A percentile compares a stretch with the other conserved stretches of the same genome.
Evolutionary conservation across 768 basidiomycete genomes (phyloP).

Genomic region (Mycena olivaceomarginata): DNA sequence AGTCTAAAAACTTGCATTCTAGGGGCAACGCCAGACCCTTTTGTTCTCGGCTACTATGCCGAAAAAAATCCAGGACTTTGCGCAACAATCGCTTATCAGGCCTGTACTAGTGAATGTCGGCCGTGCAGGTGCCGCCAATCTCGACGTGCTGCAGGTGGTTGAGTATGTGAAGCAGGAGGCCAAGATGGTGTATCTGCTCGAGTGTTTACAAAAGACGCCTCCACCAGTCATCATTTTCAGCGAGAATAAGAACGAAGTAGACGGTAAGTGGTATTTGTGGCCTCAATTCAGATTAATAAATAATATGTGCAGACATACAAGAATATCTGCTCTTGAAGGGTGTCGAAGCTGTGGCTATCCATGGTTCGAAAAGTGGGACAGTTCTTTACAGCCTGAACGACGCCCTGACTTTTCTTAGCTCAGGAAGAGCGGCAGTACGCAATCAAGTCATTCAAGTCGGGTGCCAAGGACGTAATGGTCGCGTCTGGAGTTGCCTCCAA

Average conservation of each 20-base stretch:
- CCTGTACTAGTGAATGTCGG: slow-evolving; percentile 98
- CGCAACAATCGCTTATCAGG: slow-evolving; percentile 95
- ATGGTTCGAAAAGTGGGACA: slow-evolving; percentile 94
- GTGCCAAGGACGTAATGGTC: slow-evolving; percentile 99
- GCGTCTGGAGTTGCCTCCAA: slow-evolving; percentile 98
- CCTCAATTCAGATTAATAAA: slow-evolving; percentile 20
- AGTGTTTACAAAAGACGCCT: slow-evolving; percentile 98
- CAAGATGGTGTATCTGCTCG: slow-evolving; percentile 99
- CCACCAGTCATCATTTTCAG: slow-evolving; percentile 99
- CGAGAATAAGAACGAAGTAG: slow-evolving; percentile 99
- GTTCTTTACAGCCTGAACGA: background rate
- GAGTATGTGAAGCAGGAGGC: slow-evolving; percentile 99
- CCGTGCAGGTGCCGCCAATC: slow-evolving; percentile 96
- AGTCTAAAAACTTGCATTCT: slow-evolving; percentile 31
- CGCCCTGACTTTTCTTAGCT: slow-evolving; percentile 65
- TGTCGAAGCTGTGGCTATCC: slow-evolving; percentile 98
- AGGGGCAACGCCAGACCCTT: slow-evolving; percentile 97
- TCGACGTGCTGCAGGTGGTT: slow-evolving; percentile 97
- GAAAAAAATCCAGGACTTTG: slow-evolving; percentile 98
- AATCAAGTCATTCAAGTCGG: slow-evolving; percentile 98
- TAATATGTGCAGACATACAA: slow-evolving; percentile 86
- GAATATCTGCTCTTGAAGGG: slow-evolving; percentile 98
- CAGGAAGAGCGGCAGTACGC: slow-evolving; percentile 99
- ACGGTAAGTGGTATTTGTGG: slow-evolving; percentile 73
- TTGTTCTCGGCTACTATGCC: slow-evolving; percentile 99